Base-by-base conservation (phyloP, 2,329 filamentous ascomycete species). In the Tolypocladium endophyticum region DNA sequence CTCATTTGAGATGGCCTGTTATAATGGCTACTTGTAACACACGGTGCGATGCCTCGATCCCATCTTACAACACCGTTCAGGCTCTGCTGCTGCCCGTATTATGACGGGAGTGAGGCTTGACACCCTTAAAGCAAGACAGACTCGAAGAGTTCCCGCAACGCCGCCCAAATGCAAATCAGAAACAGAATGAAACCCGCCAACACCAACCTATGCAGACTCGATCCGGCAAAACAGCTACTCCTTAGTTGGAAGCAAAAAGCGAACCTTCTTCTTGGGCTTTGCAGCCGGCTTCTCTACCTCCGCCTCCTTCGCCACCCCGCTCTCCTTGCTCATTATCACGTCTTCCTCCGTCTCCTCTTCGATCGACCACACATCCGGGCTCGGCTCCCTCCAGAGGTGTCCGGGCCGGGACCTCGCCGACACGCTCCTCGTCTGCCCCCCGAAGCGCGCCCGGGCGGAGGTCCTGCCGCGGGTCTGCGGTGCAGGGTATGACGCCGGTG, bases 331-430 rank as follows among this genome's bases (percentile, higher is more conserved):
- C 70, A 76, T 71, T 25, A 75, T 70, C 30, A 78, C 68, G 65
- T 82, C 79, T 66, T 81, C 79, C 70, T 83, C 81, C 1, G 79
- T 78, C 71, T 84, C 81, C 68, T 85, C 82, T 69, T 82, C 78
- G 59, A 85, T 85, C 36, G 79, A 79, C 78, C 81, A 85, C 4
- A 85, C 82, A 58, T 84, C 81, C 0, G 81, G 81, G 65, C 81
- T 84, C 8, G 82, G 82, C 70, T 82, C 78, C 43, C 81, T 74
- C 82, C 82, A 85, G 1, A 82, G 65, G 55, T 73, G 72, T 23
- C 69, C 65, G 11, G 79, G 77, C 52, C 76, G 73, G 61, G 66
- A 74, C 39, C 69, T 71, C 56, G 66, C 64, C 33, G 71, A 69
- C 50, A 66, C 61, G 59, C 66, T 71, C 16, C 68, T 61, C 41